Evolutionary conservation across 192 early-diverging fungal genomes (phyloP).

Genomic region (Coemansia sp.): DNA sequence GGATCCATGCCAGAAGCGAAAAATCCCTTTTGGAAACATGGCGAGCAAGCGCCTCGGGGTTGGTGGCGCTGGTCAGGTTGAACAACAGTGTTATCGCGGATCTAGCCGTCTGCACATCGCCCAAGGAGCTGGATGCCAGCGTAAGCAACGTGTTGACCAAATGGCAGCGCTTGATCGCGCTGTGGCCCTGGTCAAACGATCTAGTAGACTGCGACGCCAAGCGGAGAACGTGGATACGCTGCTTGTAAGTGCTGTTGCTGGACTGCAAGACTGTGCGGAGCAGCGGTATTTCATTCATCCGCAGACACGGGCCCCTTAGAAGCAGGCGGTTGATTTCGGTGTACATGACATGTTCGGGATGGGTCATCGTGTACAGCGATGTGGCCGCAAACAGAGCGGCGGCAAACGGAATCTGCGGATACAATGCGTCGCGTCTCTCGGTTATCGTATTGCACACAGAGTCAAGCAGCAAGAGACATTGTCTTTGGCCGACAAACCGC

Average conservation of each 20-base stretch:
- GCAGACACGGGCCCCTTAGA: conserved; percentile 31
- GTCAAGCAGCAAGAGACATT: conserved; percentile 40
- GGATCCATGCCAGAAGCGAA: conserved; percentile 46
- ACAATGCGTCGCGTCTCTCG: conserved; percentile 7
- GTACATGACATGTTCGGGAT: conserved; percentile 48
- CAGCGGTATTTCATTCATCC: conserved; percentile 32
- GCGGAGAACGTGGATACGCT: conserved; percentile 34
- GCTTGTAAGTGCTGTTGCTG: not conserved
- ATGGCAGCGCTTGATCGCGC: conserved; percentile 19
- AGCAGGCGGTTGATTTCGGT: conserved; percentile 30
- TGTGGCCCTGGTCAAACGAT: conserved; percentile 25
- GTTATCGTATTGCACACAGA: conserved; percentile 48
- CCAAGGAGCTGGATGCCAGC: conserved; percentile 33
- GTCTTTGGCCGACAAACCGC: conserved; percentile 21
- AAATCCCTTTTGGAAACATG: conserved; percentile 38
- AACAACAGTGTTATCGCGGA: conserved; percentile 37
- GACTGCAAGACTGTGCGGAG: conserved; percentile 24
- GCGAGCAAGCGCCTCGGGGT: conserved; percentile 21
- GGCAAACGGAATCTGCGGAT: conserved; percentile 40
- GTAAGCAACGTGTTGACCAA: conserved; percentile 29
- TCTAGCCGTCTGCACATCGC: conserved; percentile 40
- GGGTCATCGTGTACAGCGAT: conserved; percentile 34
- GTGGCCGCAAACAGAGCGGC: conserved; percentile 41
- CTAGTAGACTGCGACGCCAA: conserved; percentile 40
- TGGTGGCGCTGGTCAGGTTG: conserved; percentile 28